Base-by-base conservation (phyloP, 441 rosid species). In the Syzygium malaccense region DNA sequence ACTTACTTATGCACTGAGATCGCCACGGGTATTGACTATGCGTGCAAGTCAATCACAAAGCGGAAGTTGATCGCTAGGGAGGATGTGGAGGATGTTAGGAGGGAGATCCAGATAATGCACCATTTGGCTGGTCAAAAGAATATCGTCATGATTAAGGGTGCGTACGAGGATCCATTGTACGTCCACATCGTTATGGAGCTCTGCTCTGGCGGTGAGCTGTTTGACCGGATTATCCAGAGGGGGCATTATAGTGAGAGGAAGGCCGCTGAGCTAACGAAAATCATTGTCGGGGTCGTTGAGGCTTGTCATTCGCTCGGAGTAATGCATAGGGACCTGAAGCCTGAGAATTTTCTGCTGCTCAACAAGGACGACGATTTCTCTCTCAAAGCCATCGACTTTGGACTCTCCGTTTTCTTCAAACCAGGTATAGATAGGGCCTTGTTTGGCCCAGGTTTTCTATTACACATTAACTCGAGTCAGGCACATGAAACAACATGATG, bases 41-140 rank as follows among this genome's bases (percentile, higher is more conserved):
- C 99, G 55, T 97, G 99, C 88, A 98, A 98, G 91, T 98, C 99
- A 19, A 98, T 98, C 89, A 94, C 98, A 2, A 98, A 98, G 93
- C 93, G 99, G 94, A 98, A 98, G 87, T 64, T 98, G 92, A 96
- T 98, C 54, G 94, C 98, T 85, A 98, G 89, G 88, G 99, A 98
- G 92, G 99, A 98, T 88, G 97, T 98, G 85, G 99, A 97, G 88
- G 99, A 98, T 91, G 99, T 97, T 86, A 91, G 99, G 85, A 94
- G 99, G 89, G 99, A 98, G 94, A 98, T 98, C 92, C 99, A 97
- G 96, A 97, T 97, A 90, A 98, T 98, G 99, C 99, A 98, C 89
- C 99, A 96, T 93, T 95, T 98, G 93, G 99, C 99, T 2, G 99
- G 98, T 91, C 99, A 97, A 90, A 96, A 92, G 92, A 96, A 96